Evolutionary conservation across 805 yeast species (phyloP).

Genomic region (Saccharomycopsis capsularis): DNA sequence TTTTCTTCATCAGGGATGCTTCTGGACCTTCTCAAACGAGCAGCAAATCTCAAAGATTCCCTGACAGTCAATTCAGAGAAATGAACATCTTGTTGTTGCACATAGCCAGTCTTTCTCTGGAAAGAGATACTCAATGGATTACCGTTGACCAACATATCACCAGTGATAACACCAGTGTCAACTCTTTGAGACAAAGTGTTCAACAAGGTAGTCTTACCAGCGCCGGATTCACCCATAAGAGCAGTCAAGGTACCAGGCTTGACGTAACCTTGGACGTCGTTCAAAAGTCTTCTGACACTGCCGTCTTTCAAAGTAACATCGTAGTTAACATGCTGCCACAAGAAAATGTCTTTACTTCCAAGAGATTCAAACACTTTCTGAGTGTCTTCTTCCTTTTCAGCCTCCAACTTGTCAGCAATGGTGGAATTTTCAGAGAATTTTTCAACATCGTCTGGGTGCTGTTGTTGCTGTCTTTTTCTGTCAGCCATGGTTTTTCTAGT

Average conservation of each 20-base stretch:
- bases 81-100: constrained; percentile 55
- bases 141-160: constrained; percentile 54
- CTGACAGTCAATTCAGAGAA: constrained; percentile 44
- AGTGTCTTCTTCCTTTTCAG: constrained; percentile 5
- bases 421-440: constrained; percentile 24
- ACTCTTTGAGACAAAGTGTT: constrained; percentile 48
- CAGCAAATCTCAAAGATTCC: constrained; percentile 47
- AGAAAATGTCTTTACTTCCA: constrained; percentile 38
- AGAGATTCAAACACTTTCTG: constrained; percentile 27
- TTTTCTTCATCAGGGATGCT: constrained; percentile 38
- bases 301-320: constrained; percentile 41
- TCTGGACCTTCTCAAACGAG: constrained; percentile 40
- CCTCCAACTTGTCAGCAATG: constrained; percentile 38
- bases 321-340: constrained; percentile 55
- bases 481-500: constrained; percentile 12
- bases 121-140: constrained; percentile 41
- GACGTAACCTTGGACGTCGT: constrained; percentile 49
- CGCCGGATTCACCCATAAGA: constrained; percentile 59
- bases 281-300: constrained; percentile 28
- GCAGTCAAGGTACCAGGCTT: constrained; percentile 59
- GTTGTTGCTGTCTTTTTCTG: background rate
- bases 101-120: constrained; percentile 50
- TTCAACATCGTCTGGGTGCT: constrained; percentile 23
- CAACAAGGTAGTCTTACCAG: constrained; percentile 52
- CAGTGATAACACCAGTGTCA: constrained; percentile 50